Percentiles rank a stretch among this genome's conserved stretches.
phyloP scores from a whole-genome alignment of 2,329 filamentous ascomycete genomes.

The Amylocarpus encephaloides region DNA sequence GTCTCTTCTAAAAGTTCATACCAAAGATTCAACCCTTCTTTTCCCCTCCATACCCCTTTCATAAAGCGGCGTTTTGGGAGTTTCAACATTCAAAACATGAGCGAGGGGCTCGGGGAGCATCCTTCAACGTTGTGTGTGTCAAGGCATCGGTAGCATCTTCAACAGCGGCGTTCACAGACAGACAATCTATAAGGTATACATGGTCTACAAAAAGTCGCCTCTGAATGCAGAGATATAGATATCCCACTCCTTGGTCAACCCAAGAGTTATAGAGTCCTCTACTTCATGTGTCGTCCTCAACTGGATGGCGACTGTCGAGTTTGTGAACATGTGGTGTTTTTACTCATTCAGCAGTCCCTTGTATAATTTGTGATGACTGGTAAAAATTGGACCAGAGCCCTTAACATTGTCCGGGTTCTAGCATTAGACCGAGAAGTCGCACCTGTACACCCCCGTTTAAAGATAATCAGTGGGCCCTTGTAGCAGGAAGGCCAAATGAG shows the following conservation, averaged over 20 bases:
- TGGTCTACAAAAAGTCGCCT: slow-evolving; percentile 3
- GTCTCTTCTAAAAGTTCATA: slow-evolving; percentile 66
- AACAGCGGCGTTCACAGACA: slow-evolving; percentile 23
- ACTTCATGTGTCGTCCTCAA: no score
- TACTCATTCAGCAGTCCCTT: no score
- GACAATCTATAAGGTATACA: slow-evolving; percentile 2
- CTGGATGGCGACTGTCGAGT: no score
- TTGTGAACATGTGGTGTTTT: no score
- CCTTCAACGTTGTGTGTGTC: slow-evolving; percentile 18
- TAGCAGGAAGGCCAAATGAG: no score
- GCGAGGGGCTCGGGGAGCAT: slow-evolving; percentile 7
- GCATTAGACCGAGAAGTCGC: no score
- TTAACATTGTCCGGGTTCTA: no score
- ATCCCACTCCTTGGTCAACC: slow-evolving; percentile 3
- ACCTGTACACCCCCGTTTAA: no score
- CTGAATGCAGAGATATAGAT: background rate
- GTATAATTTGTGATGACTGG: no score
- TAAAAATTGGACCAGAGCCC: no score
- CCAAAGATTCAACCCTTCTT: no score
- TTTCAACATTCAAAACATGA: slow-evolving; percentile 20
- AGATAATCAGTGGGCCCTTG: no score
- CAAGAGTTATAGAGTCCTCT: background rate
- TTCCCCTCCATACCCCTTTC: slow-evolving; percentile 1
- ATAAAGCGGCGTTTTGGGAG: slow-evolving; percentile 5
- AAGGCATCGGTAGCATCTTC: slow-evolving; percentile 18